Evolutionary conservation across 805 yeast species (phyloP).

Genomic region (Isabelozyma heimii): DNA sequence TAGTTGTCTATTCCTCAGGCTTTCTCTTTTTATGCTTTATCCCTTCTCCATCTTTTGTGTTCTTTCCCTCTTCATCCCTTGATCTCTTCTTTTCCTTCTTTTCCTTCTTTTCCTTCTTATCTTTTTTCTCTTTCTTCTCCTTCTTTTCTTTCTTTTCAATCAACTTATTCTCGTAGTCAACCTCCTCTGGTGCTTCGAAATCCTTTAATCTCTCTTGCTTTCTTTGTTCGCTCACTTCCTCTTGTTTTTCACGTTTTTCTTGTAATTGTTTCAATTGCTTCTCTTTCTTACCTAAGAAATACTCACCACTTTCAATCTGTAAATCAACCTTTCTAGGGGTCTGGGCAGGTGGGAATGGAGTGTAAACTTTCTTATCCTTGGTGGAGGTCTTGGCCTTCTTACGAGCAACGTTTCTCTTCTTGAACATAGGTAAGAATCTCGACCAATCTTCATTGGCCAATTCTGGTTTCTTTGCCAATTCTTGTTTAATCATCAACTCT

Average conservation of each 20-base stretch:
- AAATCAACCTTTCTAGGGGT: slow-evolving; percentile 95
- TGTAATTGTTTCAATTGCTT: slow-evolving; percentile 68
- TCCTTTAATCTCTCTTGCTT: slow-evolving; percentile 73
- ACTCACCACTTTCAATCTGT: slow-evolving; percentile 98
- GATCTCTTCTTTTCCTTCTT: slow-evolving; percentile 18
- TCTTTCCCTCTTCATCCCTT: slow-evolving; percentile 17
- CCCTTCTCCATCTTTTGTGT: slow-evolving; percentile 23
- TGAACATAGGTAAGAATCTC: slow-evolving; percentile 92
- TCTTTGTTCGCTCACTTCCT: slow-evolving; percentile 60
- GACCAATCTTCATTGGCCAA: slow-evolving; percentile 96
- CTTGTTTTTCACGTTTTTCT: slow-evolving; percentile 78
- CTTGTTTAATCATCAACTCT: slow-evolving; percentile 96
- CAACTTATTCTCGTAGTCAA: slow-evolving; percentile 44
- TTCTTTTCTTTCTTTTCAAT: slow-evolving; percentile 11
- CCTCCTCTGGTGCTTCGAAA: slow-evolving; percentile 85
- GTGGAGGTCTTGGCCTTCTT: slow-evolving; percentile 74
- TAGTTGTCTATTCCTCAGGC: slow-evolving; percentile 11
- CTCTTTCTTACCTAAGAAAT: slow-evolving; percentile 85
- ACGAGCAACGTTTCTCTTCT: slow-evolving; percentile 93
- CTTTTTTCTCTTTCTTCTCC: slow-evolving; percentile 23
- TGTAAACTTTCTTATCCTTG: slow-evolving; percentile 75
- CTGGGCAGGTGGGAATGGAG: slow-evolving; percentile 99
- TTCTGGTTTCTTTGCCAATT: slow-evolving; percentile 91
- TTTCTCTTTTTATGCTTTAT: slow-evolving; percentile 26
- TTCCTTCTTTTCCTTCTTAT: slow-evolving; percentile 23